A percentile compares a stretch with the other conserved stretches of the same genome.
Evolutionary conservation across 202 grass and related monocot species (phyloP).

Genomic region (Cymbopogon flexuosus): DNA sequence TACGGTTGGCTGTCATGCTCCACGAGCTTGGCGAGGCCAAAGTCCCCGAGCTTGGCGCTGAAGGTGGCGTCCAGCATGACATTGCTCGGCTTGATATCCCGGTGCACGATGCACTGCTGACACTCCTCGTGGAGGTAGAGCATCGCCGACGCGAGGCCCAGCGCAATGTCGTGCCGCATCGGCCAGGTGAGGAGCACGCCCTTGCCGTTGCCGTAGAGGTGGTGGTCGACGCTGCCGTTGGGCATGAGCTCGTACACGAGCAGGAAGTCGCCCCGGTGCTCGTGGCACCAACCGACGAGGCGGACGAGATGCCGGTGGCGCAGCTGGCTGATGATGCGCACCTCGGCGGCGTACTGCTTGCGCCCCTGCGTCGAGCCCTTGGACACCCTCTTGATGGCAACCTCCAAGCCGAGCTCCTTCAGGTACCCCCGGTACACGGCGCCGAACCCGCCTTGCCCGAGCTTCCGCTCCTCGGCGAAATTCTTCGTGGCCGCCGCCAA

Average conservation of each 20-base stretch:
- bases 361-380: conserved; percentile 61
- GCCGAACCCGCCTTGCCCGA: conserved; percentile 79
- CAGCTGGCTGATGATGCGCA: conserved; percentile 80
- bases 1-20: conserved; percentile 45
- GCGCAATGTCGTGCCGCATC: conserved; percentile 37
- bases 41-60: conserved; percentile 71
- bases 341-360: conserved; percentile 73
- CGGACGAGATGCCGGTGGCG: conserved; percentile 65
- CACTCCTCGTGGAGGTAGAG: conserved; percentile 82
- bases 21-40: conserved; percentile 66
- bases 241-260: conserved; percentile 83
- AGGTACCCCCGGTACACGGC: conserved; percentile 65
- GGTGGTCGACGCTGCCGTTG: conserved; percentile 70
- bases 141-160: conserved; percentile 62
- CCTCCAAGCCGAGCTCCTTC: conserved; percentile 47
- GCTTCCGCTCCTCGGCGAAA: conserved; percentile 64
- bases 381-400: conserved; percentile 67
- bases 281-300: conserved; percentile 82
- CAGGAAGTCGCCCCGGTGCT: conserved; percentile 53
- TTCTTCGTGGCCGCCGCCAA: conserved; percentile 55
- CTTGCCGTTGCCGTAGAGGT: conserved; percentile 44
- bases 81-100: conserved; percentile 74
- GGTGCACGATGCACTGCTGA: conserved; percentile 55
- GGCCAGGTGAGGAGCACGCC: conserved; percentile 44
- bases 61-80: conserved; percentile 77